Evolutionary conservation across 1,284 basidiomycete genomes (phyloP).

Genomic region (Ganoderma lingzhi): DNA sequence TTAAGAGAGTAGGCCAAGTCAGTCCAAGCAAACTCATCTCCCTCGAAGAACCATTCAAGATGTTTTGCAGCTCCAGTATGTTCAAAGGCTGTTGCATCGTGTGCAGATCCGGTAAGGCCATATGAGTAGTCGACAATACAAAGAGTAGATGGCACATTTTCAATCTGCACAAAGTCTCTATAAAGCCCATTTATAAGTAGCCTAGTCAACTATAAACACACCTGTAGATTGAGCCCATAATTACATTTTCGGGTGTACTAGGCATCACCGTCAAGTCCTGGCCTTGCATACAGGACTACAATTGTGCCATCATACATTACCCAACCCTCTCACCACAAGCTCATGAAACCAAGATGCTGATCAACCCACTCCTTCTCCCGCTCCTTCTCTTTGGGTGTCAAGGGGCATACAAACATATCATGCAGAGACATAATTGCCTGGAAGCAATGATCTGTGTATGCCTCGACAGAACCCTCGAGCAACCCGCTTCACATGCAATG

Average conservation of each 20-base stretch:
- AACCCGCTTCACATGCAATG: conserved; percentile 42
- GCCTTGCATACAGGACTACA: conserved; percentile 42
- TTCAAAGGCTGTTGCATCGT: conserved; percentile 41
- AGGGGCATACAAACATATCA: conserved; percentile 39
- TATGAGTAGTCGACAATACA: conserved; percentile 42
- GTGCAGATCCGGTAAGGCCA: conserved; percentile 40
- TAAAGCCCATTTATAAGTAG: not conserved
- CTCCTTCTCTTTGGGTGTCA: conserved; percentile 45
- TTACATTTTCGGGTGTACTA: conserved; percentile 49
- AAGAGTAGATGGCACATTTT: conserved; percentile 37
- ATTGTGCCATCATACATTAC: conserved; percentile 48
- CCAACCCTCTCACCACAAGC: conserved; percentile 35
- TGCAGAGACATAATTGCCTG: conserved; percentile 41
- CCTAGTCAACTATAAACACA: conserved; percentile 8
- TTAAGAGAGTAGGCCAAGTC: conserved; percentile 43
- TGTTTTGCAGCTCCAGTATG: conserved; percentile 30
- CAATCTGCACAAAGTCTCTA: conserved; percentile 22
- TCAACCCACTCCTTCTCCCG: conserved; percentile 50
- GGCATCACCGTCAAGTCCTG: conserved; percentile 42
- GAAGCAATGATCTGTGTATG: conserved; percentile 43
- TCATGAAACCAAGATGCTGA: conserved; percentile 40
- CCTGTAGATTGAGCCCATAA: conserved; percentile 47
- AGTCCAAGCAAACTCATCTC: conserved; percentile 41
- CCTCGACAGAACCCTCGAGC: conserved; percentile 44
- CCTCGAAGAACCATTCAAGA: conserved; percentile 31